A percentile compares a stretch with the other conserved stretches of the same genome.
Evolutionary conservation across 257 asterid genomes (phyloP).

Genomic region (Solanum peruvianum): DNA sequence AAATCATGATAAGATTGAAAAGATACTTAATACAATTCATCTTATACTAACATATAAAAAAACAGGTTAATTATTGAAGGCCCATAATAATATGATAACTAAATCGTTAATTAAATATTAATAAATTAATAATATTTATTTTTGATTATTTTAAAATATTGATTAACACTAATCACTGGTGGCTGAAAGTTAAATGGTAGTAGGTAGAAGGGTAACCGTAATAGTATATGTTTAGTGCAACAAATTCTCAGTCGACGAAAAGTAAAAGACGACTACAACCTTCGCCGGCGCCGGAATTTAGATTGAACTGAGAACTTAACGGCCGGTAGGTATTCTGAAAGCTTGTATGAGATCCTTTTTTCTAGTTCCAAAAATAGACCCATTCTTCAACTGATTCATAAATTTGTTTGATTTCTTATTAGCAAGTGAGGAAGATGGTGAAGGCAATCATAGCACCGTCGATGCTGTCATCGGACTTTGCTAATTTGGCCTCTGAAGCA

Average conservation of each 20-base stretch:
- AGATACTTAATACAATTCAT: too few relatives aligned
- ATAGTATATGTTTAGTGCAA: background rate
- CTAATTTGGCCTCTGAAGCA: slow-evolving; percentile 90
- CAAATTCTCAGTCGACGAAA: background rate
- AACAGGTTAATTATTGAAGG: too few relatives aligned
- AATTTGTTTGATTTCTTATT: background rate
- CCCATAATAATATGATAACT: too few relatives aligned
- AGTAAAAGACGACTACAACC: background rate
- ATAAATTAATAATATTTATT: too few relatives aligned
- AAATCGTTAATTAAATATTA: too few relatives aligned
- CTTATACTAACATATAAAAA: too few relatives aligned
- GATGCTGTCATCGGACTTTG: slow-evolving; percentile 88
- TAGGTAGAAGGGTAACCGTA: background rate
- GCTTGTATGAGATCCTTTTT: background rate
- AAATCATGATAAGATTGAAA: too few relatives aligned
- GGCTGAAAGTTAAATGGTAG: background rate
- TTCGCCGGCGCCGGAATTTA: background rate
- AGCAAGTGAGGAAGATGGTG: slow-evolving; percentile 23
- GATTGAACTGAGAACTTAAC: background rate
- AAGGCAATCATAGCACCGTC: slow-evolving; percentile 77
- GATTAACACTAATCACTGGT: background rate
- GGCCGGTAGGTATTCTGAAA: background rate
- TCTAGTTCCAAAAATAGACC: background rate
- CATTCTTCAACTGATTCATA: background rate
- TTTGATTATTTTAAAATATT: too few relatives aligned